phyloP scores from a whole-genome alignment of 2,329 filamentous ascomycete species.

The Pseudocercospora vitis region DNA sequence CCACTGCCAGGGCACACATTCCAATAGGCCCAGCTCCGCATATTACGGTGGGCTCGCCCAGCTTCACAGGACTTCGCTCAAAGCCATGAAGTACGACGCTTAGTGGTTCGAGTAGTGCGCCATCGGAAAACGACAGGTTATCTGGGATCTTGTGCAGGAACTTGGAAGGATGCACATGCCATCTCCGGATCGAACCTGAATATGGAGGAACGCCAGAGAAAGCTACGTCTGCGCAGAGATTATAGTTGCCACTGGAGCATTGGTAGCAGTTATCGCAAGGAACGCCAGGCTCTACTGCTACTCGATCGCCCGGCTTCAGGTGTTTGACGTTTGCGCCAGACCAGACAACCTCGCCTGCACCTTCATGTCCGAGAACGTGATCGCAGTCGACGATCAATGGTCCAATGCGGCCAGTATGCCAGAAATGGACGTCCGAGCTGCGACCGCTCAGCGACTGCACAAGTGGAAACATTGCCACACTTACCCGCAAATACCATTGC shows the following conservation, averaged over 20 bases:
- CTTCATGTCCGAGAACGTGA: slow-evolving; percentile 69
- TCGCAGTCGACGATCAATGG: slow-evolving; percentile 62
- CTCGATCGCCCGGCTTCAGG: slow-evolving; percentile 62
- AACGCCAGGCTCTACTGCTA: slow-evolving; percentile 66
- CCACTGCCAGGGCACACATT: slow-evolving; percentile 57
- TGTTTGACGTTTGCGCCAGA: slow-evolving; percentile 59
- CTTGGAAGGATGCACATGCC: slow-evolving; percentile 77
- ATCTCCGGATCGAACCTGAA: slow-evolving; percentile 82
- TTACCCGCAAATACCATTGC: slow-evolving; percentile 36
- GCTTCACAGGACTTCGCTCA: slow-evolving; percentile 36
- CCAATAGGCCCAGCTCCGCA: slow-evolving; percentile 67
- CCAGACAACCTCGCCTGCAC: slow-evolving; percentile 62
- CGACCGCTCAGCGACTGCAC: neutral
- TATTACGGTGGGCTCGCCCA: slow-evolving; percentile 48
- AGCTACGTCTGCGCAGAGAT: slow-evolving; percentile 80
- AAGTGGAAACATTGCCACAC: too few species aligned
- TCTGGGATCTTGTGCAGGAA: slow-evolving; percentile 89
- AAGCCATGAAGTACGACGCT: slow-evolving; percentile 52
- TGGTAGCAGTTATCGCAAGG: slow-evolving; percentile 60
- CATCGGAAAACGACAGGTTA: slow-evolving; percentile 74
- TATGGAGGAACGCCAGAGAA: slow-evolving; percentile 90
- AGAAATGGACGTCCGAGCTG: slow-evolving; percentile 35
- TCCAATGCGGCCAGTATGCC: slow-evolving; percentile 58
- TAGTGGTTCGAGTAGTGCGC: slow-evolving; percentile 74
- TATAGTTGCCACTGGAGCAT: slow-evolving; percentile 82